Base-by-base conservation (phyloP, 2,329 filamentous ascomycete genomes). In the Trichoderma atrobrunneum region DNA sequence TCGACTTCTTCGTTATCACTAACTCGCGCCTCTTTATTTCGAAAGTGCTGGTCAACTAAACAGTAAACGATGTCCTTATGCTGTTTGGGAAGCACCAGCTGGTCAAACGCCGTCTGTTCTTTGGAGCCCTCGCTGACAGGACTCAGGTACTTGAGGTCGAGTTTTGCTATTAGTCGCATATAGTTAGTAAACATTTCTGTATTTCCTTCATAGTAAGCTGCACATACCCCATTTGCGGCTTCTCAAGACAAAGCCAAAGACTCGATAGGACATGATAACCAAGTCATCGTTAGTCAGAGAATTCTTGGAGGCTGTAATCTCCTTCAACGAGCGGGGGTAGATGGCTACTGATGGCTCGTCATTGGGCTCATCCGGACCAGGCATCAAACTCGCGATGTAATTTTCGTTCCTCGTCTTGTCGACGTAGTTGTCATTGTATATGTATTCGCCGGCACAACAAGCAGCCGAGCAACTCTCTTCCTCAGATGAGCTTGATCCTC, bases 221-320 rank as follows among this genome's bases (percentile, higher is more conserved):
- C 0, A 12, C 78, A 71, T 64, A 79, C 79, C 78, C 81, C 79
- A 82, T 74, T 76, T 80, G 0, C 80, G 75, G 30, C 71, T 79
- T 2, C 80, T 76, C 2, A 83, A 69, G 1, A 81, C 74, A 32
- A 80, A 82, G 0, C 76, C 81, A 72, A 79, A 81, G 1, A 81
- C 79, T 0, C 79, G 74, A n/a, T 78, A 76, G 1, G 76, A 75
- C 76, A 82, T 80, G 34, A 82, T 77, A 0, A 80, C 18, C 0
- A 77, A 54, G 32, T 81, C 79, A 21, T 77, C 76, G 1, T 79
- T 76, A 2, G 62, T 70, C 6, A 75, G 16, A 28, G 24, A 18
- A 1, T 32, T 8, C 51, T 71, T 54, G 14, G 68, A 30, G 7
- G 30, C 54, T 8, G 54, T 48, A 6, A 72, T 11, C n/a, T 73